Conservation (phyloP, 2,329 filamentous ascomycete species). For the Zymoseptoria pseudotritici region DNA sequence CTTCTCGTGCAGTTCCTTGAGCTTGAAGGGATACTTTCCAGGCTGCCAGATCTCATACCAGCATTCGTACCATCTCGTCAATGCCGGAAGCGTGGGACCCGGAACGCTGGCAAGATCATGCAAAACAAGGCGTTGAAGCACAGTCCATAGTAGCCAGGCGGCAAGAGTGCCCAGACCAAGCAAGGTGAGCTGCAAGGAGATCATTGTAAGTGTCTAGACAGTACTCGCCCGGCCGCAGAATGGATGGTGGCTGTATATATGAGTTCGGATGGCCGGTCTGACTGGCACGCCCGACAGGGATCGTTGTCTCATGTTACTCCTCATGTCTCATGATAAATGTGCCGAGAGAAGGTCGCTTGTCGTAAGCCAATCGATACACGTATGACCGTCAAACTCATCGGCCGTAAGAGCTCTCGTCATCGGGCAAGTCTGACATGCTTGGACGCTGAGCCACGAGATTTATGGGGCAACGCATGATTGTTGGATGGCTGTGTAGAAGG, state of each 20-base stretch:
- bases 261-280: background rate
- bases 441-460: too few relatives aligned
- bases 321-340: background rate
- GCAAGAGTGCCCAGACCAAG: background rate
- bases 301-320: background rate
- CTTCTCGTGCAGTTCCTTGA: conserved; percentile 9
- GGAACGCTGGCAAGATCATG: conserved; percentile 4
- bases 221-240: background rate
- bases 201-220: background rate
- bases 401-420: too few relatives aligned
- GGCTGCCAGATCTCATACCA: conserved; percentile 9
- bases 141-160: background rate
- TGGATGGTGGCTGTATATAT: background rate
- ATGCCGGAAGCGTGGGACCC: background rate
- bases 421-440: too few relatives aligned
- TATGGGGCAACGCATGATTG: too few relatives aligned
- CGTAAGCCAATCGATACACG: too few relatives aligned
- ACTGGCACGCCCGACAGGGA: too few relatives aligned
- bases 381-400: too few relatives aligned
- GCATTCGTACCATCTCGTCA: conserved; percentile 9
- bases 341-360: background rate
- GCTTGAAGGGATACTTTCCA: conserved; percentile 11
- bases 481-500: too few relatives aligned
- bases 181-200: background rate
- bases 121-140: conserved; percentile 3